phyloP scores from a whole-genome alignment of 306 rosid genomes.

The Cyamopsis tetragonoloba region DNA sequence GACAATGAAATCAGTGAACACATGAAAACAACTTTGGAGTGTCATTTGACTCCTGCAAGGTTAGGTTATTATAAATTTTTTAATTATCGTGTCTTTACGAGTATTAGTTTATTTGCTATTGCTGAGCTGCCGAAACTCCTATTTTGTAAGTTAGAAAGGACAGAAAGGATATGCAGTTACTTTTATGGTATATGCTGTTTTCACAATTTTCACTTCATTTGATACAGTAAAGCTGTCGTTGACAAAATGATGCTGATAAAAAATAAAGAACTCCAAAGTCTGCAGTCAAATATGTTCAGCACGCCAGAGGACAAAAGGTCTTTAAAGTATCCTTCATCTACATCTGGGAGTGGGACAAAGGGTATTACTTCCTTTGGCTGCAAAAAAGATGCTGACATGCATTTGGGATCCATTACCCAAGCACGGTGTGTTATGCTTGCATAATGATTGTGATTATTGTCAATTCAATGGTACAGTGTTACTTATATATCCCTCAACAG shows the following conservation, averaged over 20 bases:
- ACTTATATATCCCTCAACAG: slow-evolving; percentile 33
- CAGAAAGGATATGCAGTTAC: background rate
- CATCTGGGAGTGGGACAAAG: slow-evolving; percentile 38
- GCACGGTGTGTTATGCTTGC: slow-evolving; percentile 39
- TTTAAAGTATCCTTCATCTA: slow-evolving; percentile 33
- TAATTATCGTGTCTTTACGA: background rate
- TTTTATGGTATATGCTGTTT: background rate
- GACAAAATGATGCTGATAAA: slow-evolving; percentile 29
- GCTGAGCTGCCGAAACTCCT: slow-evolving; percentile 26
- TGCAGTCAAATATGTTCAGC: slow-evolving; percentile 30
- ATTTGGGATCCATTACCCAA: slow-evolving; percentile 31
- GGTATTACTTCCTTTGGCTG: slow-evolving; percentile 36
- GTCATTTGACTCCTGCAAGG: slow-evolving; percentile 44
- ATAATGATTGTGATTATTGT: slow-evolving; percentile 17
- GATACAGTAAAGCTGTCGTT: slow-evolving; percentile 40
- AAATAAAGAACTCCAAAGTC: slow-evolving; percentile 33
- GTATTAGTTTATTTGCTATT: slow-evolving; percentile 4
- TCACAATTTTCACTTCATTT: slow-evolving; percentile 20
- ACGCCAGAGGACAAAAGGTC: slow-evolving; percentile 29
- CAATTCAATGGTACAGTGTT: slow-evolving; percentile 23
- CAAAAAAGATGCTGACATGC: slow-evolving; percentile 31
- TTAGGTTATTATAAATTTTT: slow-evolving; percentile 26
- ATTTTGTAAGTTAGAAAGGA: slow-evolving; percentile 9
- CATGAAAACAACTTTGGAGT: slow-evolving; percentile 31
- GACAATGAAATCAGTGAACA: slow-evolving; percentile 35